Base-by-base conservation (phyloP, 768 basidiomycete genomes). In the Saitozyma sp. region DNA sequence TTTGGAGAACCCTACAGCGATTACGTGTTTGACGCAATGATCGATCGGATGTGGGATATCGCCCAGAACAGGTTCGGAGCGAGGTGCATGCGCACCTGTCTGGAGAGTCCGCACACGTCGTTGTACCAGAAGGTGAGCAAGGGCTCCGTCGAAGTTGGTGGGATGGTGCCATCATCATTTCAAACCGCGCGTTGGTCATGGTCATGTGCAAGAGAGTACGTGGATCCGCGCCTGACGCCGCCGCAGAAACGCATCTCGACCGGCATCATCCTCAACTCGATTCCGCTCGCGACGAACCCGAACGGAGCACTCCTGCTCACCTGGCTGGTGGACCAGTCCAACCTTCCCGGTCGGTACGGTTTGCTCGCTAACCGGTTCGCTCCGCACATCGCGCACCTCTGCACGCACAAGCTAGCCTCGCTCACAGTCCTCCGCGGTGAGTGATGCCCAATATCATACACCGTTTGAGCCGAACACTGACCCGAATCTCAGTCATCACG, bases 1-100 rank as follows among this genome's bases (percentile, higher is more conserved):
- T 98, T 98, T 73, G 90, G 90, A 51, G 81, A 88, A 43, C 94
- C 94, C 41, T 86, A 85, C 39, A 94, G 92, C 60, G 92, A 95
- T 67, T 98, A 98, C 79, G 90, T 98, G 62, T 98, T 97, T 78
- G 94, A 98, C 77, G 92, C 92, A 38, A 97, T 98, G 83, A 88
- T 91, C 51, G 95, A 98, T 79, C 90, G 96, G 46, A 89, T 96
- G 82, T 98, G 96, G 81, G 96, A 98, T 81, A 85, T 99, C 57
- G 95, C 93, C 0, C 95, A 97, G 81, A 95, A 95, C 20, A 88
- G 96, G 41, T 99, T 96, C 73, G 96, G 96, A 58, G 96, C 96
- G 51, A 88, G 96, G 54, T 94, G 93, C 76, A 95, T 98, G 89
- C 86, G 95, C 66, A 94, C 96, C 10, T 96, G 94, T 78, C 84